These are phyloP conservation scores for Penicillium sp. DNA, from an alignment of 2,329 filamentous ascomycete genomes.

Conservation along the genomic window DNA sequence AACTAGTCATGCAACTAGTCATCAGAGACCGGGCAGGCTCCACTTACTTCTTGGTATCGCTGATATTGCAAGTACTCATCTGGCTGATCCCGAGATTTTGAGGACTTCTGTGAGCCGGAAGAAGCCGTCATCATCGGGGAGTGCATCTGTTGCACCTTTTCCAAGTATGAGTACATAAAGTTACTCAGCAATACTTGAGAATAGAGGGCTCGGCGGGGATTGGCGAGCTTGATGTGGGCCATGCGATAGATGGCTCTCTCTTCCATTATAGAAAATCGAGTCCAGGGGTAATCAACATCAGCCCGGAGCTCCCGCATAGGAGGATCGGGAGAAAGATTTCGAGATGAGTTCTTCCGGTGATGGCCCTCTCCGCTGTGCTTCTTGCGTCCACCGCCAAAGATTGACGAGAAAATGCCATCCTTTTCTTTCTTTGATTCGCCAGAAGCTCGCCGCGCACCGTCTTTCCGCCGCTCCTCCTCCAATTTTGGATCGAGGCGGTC, in stretches of 20 bases:
- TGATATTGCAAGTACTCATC: slow-evolving; percentile 50
- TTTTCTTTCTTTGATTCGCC: slow-evolving; percentile 79
- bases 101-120: slow-evolving; percentile 67
- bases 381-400: slow-evolving; percentile 90
- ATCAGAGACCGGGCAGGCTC: background rate
- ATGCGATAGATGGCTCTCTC: slow-evolving; percentile 97
- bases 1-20: slow-evolving; percentile 2
- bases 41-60: slow-evolving; percentile 49
- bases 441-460: slow-evolving; percentile 70
- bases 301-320: slow-evolving; percentile 71
- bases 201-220: slow-evolving; percentile 85
- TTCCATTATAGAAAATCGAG: slow-evolving; percentile 89
- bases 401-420: slow-evolving; percentile 87
- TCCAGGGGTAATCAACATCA: slow-evolving; percentile 95
- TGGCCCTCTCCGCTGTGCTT: slow-evolving; percentile 74
- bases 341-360: slow-evolving; percentile 72
- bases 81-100: slow-evolving; percentile 40
- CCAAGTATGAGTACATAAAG: slow-evolving; percentile 99
- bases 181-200: slow-evolving; percentile 97
- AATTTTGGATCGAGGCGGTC: slow-evolving; percentile 78
- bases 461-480: slow-evolving; percentile 72
- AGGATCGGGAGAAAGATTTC: slow-evolving; percentile 80
- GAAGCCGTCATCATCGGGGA: slow-evolving; percentile 90
- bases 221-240: slow-evolving; percentile 99
- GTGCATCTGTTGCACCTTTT: slow-evolving; percentile 98